Conservation (phyloP, 768 basidiomycete species). For the Trametes coccinea region DNA sequence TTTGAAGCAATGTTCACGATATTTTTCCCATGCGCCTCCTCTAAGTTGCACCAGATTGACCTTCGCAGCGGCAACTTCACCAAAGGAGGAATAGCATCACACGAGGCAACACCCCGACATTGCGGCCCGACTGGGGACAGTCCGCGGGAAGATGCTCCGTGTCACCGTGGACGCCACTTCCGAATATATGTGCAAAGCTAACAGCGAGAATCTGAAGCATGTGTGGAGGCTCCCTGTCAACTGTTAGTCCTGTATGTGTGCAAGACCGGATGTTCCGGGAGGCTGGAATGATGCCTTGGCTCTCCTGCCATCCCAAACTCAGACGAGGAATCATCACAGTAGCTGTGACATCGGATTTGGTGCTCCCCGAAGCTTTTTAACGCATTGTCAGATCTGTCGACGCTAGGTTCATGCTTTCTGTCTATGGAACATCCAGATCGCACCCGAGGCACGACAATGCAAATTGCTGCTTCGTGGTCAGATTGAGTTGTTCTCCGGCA, state of each 20-base stretch:
- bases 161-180: neutral
- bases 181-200: neutral
- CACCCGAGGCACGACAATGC: neutral
- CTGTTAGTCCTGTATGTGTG: no score
- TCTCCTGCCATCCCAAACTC: no score
- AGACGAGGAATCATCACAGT: no score
- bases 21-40: neutral
- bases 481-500: neutral
- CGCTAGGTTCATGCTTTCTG: no score
- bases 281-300: no score
- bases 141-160: neutral
- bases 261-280: no score
- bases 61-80: neutral
- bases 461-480: neutral
- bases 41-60: neutral
- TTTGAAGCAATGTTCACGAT: neutral
- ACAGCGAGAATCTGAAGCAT: no score
- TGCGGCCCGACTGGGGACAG: neutral
- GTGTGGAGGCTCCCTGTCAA: no score
- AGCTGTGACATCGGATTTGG: no score
- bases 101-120: neutral
- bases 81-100: conserved; percentile 10
- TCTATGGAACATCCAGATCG: no score
- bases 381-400: no score
- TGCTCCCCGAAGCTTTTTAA: no score